Evolutionary conservation across 1,284 basidiomycete species (phyloP).

Genomic region (Ustilago bromivora): DNA sequence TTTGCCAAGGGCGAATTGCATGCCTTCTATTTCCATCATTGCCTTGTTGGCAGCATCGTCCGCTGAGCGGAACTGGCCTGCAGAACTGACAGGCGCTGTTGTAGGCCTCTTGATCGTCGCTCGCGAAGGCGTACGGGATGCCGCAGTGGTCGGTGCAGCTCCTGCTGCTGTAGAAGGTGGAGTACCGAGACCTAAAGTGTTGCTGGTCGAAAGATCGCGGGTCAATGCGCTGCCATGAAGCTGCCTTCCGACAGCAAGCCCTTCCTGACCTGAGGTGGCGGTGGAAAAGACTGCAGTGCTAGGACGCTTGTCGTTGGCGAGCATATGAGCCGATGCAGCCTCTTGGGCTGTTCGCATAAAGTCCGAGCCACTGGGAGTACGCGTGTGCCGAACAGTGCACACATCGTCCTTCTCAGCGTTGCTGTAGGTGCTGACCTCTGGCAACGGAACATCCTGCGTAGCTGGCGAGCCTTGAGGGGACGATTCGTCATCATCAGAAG

Average conservation of each 20-base stretch:
- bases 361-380: slow-evolving; percentile 31
- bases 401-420: neutral
- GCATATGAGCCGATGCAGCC: slow-evolving; percentile 28
- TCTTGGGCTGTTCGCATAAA: slow-evolving; percentile 35
- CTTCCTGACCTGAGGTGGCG: neutral
- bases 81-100: slow-evolving; percentile 36
- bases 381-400: slow-evolving; percentile 14
- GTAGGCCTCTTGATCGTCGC: slow-evolving; percentile 47
- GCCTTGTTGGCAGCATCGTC: slow-evolving; percentile 22
- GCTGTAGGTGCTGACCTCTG: slow-evolving; percentile 16
- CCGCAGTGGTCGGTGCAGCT: neutral
- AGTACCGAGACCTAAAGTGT: neutral
- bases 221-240: slow-evolving; percentile 20
- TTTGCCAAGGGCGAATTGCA: slow-evolving; percentile 41
- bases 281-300: slow-evolving; percentile 18
- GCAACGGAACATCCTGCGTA: slow-evolving; percentile 7
- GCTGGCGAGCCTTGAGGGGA: slow-evolving; percentile 25
- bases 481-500: slow-evolving; percentile 25
- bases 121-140: slow-evolving; percentile 32
- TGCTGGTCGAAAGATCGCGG: slow-evolving; percentile 19
- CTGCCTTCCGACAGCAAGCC: slow-evolving; percentile 8
- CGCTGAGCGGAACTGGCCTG: slow-evolving; percentile 24
- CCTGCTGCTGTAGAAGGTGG: slow-evolving; percentile 2
- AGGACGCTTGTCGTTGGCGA: slow-evolving; percentile 14
- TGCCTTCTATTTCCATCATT: slow-evolving; percentile 46